Conservation (phyloP, 2,329 filamentous ascomycete genomes). For the Ophiobolus disseminans region DNA sequence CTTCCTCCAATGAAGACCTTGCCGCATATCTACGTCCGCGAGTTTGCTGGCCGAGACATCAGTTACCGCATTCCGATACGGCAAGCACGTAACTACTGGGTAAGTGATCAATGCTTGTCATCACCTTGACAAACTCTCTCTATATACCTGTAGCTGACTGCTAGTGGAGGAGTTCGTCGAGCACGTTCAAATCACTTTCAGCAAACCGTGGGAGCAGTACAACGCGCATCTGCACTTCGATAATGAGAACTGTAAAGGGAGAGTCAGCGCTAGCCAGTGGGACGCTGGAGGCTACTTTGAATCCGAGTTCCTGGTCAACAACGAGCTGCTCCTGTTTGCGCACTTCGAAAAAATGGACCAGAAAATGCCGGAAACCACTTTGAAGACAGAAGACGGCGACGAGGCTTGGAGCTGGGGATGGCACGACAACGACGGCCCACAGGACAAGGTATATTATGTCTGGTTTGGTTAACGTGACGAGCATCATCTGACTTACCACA, state of each 20-base stretch:
- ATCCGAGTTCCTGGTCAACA: background rate
- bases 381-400: background rate
- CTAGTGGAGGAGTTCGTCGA: background rate
- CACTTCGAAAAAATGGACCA: slow-evolving; percentile 2
- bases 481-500: background rate
- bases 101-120: background rate
- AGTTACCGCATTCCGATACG: slow-evolving; percentile 1
- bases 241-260: background rate
- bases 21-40: slow-evolving; percentile 1
- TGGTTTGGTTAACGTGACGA: background rate
- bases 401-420: background rate
- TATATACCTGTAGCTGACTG: background rate
- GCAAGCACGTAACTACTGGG: slow-evolving; percentile 1
- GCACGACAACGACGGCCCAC: background rate
- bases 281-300: background rate
- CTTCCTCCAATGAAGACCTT: background rate
- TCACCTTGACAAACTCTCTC: background rate
- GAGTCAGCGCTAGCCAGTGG: slow-evolving; percentile 1
- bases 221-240: slow-evolving; percentile 2
- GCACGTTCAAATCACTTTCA: slow-evolving; percentile 1
- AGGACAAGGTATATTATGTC: background rate
- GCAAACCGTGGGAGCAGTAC: slow-evolving; percentile 1
- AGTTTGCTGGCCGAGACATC: background rate
- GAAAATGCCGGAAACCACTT: background rate
- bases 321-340: background rate